Evolutionary conservation across 2,329 filamentous ascomycete species (phyloP).

Genomic region (Paramyrothecium sp.): DNA sequence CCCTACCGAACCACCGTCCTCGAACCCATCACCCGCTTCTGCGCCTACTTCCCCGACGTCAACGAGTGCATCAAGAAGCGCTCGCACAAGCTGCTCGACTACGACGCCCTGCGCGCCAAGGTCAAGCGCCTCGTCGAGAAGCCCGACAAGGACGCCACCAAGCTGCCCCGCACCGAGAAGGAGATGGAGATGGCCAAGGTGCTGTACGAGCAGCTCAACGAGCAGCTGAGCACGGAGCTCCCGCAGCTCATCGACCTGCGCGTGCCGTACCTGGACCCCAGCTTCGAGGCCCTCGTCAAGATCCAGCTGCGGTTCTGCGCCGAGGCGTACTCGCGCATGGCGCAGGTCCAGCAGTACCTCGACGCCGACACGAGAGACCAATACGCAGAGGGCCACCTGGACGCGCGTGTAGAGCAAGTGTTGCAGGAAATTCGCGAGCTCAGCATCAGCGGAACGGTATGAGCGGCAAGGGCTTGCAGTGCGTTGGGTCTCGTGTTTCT

Average conservation of each 20-base stretch:
- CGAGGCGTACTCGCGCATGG: slow-evolving; percentile 96
- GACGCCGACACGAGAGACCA: slow-evolving; percentile 94
- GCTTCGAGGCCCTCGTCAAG: slow-evolving; percentile 96
- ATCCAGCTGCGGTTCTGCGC: slow-evolving; percentile 97
- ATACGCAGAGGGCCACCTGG: slow-evolving; percentile 90
- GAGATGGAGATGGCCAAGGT: slow-evolving; percentile 92
- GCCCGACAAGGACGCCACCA: slow-evolving; percentile 96
- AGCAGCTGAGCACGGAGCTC: slow-evolving; percentile 88
- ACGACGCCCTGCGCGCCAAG: slow-evolving; percentile 91
- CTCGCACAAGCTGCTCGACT: slow-evolving; percentile 96
- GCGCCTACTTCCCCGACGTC: slow-evolving; percentile 97
- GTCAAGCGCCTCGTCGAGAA: slow-evolving; percentile 98
- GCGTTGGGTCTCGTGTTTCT: neutral
- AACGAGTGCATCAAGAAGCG: slow-evolving; percentile 99
- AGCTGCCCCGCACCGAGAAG: slow-evolving; percentile 92
- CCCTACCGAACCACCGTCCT: slow-evolving; percentile 93
- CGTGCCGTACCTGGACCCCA: slow-evolving; percentile 94
- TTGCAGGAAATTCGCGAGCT: slow-evolving; percentile 95
- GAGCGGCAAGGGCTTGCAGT: too few species aligned
- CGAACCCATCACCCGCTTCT: slow-evolving; percentile 93
- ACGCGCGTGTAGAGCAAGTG: slow-evolving; percentile 90
- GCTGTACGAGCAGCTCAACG: slow-evolving; percentile 95
- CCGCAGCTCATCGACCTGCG: slow-evolving; percentile 95
- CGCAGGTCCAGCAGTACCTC: slow-evolving; percentile 97
- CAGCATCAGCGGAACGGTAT: slow-evolving; percentile 79